Conservation (phyloP, 2,329 filamentous ascomycete genomes). For the Hypoxylon sp. region DNA sequence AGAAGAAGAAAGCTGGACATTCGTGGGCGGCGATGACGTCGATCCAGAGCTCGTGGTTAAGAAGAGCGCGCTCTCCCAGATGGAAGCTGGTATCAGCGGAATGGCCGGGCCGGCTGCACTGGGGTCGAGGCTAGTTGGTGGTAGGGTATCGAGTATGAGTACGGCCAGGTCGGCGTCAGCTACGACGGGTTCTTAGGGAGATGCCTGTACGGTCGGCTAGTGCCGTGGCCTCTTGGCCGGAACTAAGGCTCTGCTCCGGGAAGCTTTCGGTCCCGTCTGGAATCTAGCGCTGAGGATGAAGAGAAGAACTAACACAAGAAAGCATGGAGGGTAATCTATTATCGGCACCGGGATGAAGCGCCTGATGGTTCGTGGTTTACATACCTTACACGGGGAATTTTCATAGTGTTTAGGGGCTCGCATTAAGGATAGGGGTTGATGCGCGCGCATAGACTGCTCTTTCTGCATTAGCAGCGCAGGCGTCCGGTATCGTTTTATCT, state of each 20-base stretch:
- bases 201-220: constrained; percentile 45
- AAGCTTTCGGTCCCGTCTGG: constrained; percentile 9
- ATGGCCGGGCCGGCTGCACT: constrained; percentile 14
- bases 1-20: constrained; percentile 91
- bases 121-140: constrained; percentile 38
- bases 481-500: constrained; percentile 19
- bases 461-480: constrained; percentile 39
- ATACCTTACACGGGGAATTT: constrained; percentile 4
- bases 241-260: constrained; percentile 22
- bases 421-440: constrained; percentile 20
- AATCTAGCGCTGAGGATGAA: constrained; percentile 6
- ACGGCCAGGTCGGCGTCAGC: constrained; percentile 25
- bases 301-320: not conserved
- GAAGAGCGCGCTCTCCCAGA: constrained; percentile 47
- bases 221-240: constrained; percentile 39
- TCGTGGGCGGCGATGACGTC: constrained; percentile 72
- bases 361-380: not conserved
- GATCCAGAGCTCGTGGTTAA: constrained; percentile 51
- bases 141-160: constrained; percentile 7
- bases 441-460: constrained; percentile 37
- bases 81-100: constrained; percentile 41
- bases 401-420: constrained; percentile 1
- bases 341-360: not conserved
- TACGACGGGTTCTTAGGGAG: constrained; percentile 44
- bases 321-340: not conserved